Evolutionary conservation across 106 monocot species (phyloP), one percentile per base, ranked within the genome.

Genomic region (Xerophyta viscosa): DNA sequence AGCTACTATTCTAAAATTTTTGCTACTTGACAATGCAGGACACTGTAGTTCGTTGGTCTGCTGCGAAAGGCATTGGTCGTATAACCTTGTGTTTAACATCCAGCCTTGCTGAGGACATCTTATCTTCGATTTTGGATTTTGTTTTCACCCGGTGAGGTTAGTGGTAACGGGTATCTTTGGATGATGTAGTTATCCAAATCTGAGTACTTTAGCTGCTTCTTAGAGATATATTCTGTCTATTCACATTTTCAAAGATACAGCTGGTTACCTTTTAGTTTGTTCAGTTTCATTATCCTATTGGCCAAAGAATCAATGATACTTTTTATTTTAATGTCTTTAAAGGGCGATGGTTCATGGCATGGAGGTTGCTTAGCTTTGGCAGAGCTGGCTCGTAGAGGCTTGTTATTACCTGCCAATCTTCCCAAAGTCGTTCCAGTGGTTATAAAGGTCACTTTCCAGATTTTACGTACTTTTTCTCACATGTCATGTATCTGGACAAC

Each of bases 311-410:
- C 33, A 36, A 11, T 6, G 11, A 36, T 6, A 11, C 33, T 6
- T 11, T 36, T 36, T 36, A 11, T 6, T 36, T 14, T 44, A 14
- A 24, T 50, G 53, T 1, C 41, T 62, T 79, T 82, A 41, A 60
- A 98, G 96, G 96, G 86, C 47, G 89, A 98, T 82, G 86, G 89
- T 41, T 98, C 96, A n/a, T 98, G 96, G 96, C 96, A 98, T 74
- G 96, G 96, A 60, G 96, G 96, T 37, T 89, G 89, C 71, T 75
- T 98, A 55, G 96, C 89, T 45, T 72, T 98, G 58, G 96, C 96
- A 65, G 96, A 98, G 67, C 66, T 98, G 56, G 79, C 89, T 62
- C 81, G 89, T n/a, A 81, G 96, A 68, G 96, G 96, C 14, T 79
- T 98, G 68, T 67, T 98, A 24, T 70, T 98, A 20, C 85, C 96